Evolutionary conservation across 2,329 filamentous ascomycete species (phyloP).

Genomic region (Apiospora malaysiana): DNA sequence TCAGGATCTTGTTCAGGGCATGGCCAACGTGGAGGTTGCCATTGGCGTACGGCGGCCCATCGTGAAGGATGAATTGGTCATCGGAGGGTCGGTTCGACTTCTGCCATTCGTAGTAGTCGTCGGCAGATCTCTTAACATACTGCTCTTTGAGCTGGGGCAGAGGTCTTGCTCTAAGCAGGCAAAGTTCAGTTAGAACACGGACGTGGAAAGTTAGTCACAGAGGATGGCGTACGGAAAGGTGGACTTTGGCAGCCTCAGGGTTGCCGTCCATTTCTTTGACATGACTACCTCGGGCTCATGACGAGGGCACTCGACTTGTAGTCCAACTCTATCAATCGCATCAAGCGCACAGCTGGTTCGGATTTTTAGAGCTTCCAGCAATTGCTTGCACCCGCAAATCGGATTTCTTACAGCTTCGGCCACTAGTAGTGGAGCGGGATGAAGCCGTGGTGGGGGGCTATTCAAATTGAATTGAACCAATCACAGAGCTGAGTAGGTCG

Average conservation of each 20-base stretch:
- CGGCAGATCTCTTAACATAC: slow-evolving; percentile 79
- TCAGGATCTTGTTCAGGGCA: slow-evolving; percentile 94
- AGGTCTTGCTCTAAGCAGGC: slow-evolving; percentile 54
- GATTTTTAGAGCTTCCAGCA: neutral
- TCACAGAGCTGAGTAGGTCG: neutral
- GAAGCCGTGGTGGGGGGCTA: neutral
- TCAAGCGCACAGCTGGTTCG: slow-evolving; percentile 11
- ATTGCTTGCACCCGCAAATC: slow-evolving; percentile 9
- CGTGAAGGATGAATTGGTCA: slow-evolving; percentile 80
- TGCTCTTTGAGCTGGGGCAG: slow-evolving; percentile 53
- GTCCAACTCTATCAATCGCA: neutral
- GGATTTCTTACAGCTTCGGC: neutral
- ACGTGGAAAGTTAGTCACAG: neutral
- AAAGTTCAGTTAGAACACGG: slow-evolving; percentile 29
- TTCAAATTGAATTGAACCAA: neutral
- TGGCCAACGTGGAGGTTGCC: slow-evolving; percentile 90
- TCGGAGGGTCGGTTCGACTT: slow-evolving; percentile 56
- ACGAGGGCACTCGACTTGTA: neutral
- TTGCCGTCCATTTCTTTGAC: slow-evolving; percentile 67
- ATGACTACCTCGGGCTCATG: slow-evolving; percentile 25
- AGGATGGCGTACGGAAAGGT: slow-evolving; percentile 66
- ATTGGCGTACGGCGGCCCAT: slow-evolving; percentile 97
- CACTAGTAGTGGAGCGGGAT: neutral
- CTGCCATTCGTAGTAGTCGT: slow-evolving; percentile 93
- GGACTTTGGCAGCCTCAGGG: slow-evolving; percentile 76